Evolutionary conservation across 2,329 filamentous ascomycete genomes (phyloP), one percentile per base, ranked within the genome.

Genomic region (Hypomyces perniciosus): DNA sequence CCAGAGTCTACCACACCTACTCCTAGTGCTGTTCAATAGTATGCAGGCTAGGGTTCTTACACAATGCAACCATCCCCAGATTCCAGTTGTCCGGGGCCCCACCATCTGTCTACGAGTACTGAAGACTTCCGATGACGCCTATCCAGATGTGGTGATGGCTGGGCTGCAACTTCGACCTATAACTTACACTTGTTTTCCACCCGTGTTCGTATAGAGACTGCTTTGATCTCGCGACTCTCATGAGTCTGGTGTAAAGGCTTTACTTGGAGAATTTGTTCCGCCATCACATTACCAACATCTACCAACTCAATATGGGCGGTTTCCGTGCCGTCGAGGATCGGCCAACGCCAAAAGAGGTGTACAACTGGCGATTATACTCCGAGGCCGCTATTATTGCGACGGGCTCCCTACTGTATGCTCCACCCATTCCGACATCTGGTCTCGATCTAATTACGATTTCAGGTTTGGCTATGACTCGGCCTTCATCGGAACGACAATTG

Each of bases 401-500:
- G 13, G 75, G 76, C 10, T 72, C 71, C 1, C 44, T 74, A 12
- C 65, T 74, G 64, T 70, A 57, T 46, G 30, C 31, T 7, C 5
- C 13, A 9, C n/a, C 7, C 28, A 3, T 4, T 13, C 10, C 4
- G 4, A 8, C 8, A 30, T 8, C 4, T 27, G 8, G 12, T 30
- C 47, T 45, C 12, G 28, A 31, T 51, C 47, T 53, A 12, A 51
- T 20, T 8, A 28, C 1, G n/a, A 2, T n/a, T 9, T 34, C 27
- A 73, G 72, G 4, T 78, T 78, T 53, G 75, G 76, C 10, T 78
- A 80, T 57, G 77, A 79, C 55, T 73, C 71, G 3, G 74, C 76
- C 10, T 79, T 80, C 61, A 72, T 80, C 26, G 77, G 77, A 4
- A 78, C 75, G 1, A 80, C 77, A 0, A 79, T 80, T 49, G 69